Evolutionary conservation across 352 stramenopile species (phyloP), one percentile per base, ranked within the genome.

Genomic region (Phytophthora melonis): DNA sequence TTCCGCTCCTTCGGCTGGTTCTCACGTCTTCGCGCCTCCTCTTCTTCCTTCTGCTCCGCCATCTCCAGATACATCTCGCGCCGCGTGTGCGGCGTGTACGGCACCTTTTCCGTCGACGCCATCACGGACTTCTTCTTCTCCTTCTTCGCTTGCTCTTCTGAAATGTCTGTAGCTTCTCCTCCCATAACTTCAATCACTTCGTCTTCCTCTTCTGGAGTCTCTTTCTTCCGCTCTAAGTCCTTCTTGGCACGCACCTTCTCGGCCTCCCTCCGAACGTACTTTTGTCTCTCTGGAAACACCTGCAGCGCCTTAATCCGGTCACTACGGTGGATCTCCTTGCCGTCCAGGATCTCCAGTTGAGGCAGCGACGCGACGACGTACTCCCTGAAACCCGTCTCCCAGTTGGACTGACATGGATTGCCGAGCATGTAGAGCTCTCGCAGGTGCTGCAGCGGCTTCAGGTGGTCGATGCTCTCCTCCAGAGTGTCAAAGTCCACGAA

Each of bases 341-440:
- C 96, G 78, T 98, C 95, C 4, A 99, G 69, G 57, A 81, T 78
- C 61, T 93, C 32, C 3, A 98, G 66, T 61, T 95, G 91, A 23
- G 93, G 89, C 41, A 99, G 74, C 13, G 79, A 89, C 3, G 91
- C 87, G 66, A 98, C 87, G 5, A 98, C 83, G 70, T 96, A 98
- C 30, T 90, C 72, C 14, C 83, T 79, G 55, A 94, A 96, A 0
- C 83, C 87, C 1, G 78, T 78, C 34, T 84, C 74, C 90, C 91
- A 96, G 49, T 93, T 79, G 18, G 78, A 78, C 70, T 98, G 88
- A 34, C 80, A 89, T 30, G 96, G 96, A 82, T 99, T 99, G 3
- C 96, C 95, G 19, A 98, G 89, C 79, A 98, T 90, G 78, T 97
- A 98, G n/a, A 99, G 83, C 68, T 98, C 96, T 52, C 82, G 75